Conservation (phyloP, 306 rosid species). For the Astragalus glycyphyllos region DNA sequence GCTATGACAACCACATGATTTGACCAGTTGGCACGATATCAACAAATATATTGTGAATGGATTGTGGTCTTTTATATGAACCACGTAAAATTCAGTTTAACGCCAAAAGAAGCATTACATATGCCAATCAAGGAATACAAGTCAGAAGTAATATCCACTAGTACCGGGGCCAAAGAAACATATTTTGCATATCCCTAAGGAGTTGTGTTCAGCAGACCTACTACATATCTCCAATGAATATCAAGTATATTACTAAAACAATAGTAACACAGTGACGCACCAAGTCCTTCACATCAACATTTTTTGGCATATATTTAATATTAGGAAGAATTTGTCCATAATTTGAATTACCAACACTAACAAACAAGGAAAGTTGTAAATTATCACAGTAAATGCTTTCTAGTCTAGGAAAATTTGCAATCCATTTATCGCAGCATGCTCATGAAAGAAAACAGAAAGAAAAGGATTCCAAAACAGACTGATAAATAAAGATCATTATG, state of each 20-base stretch:
- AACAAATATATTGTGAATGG: not conserved
- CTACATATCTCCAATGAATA: not conserved
- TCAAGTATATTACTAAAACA: conserved; percentile 4
- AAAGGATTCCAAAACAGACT: conserved; percentile 28
- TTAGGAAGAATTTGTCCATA: conserved; percentile 9
- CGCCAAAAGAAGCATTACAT: not conserved
- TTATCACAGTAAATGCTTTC: conserved; percentile 34
- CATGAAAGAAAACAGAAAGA: conserved; percentile 13
- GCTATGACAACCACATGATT: not conserved
- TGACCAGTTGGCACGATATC: not conserved
- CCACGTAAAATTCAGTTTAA: conserved; percentile 4
- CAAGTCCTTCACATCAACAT: conserved; percentile 10
- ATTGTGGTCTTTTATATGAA: not conserved
- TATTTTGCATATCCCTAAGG: not conserved
- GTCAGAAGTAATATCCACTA: no score
- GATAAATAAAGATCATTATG: conserved; percentile 22
- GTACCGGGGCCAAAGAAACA: not conserved
- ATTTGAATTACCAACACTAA: conserved; percentile 9
- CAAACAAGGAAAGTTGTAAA: conserved; percentile 3
- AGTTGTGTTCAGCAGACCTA: conserved; percentile 9
- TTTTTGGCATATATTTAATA: not conserved
- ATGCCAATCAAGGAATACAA: conserved; percentile 11
- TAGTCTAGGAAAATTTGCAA: conserved; percentile 23
- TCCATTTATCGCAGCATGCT: conserved; percentile 9
- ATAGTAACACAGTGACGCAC: not conserved